Evolutionary conservation across 2,329 filamentous ascomycete genomes (phyloP), one percentile per base, ranked within the genome.

Genomic region (Emmonsiellopsis sp.): DNA sequence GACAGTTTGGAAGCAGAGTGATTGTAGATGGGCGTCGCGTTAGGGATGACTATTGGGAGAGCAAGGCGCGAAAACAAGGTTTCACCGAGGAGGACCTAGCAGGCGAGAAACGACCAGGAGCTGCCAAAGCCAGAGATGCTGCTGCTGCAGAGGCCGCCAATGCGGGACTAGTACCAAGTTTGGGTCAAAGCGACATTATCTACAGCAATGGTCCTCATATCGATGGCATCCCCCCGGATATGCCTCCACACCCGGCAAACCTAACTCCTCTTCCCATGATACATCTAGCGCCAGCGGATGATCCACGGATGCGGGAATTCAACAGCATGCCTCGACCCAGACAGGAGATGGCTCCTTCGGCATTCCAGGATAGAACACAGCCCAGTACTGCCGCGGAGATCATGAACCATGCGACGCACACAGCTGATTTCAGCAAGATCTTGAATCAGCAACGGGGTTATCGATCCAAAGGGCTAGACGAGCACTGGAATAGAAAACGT

Each of bases 1-100:
- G 93, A 43, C 93, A 98, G 69, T 98, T 98, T 70, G 93, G 93
- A 48, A 96, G 91, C 70, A 82, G 93, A 58, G 86, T 98, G 51
- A 93, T 98, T 59, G 83, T 87, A 37, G 88, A 91, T 64, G 93
- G 93, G 35, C 82, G 92, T 58, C 80, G 93, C 54, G 93, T 98
- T 42, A 85, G 93, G 49, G 93, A 98, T 71, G 93, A 98, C 68
- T 98, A 98, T 72, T 98, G 93, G 93, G 93, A 97, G 71, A 88
- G 86, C 65, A 97, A 97, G 72, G 93, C 93, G 7, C 81, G 87
- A 47, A 98, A 97, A 72, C 93, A 98, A 71, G 93, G 93, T 9
- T 98, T 98, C 67, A 98, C 93, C 1, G 93, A 98, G 69, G 90
- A 94, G 58, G 93, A 98, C 70, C 79, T 91, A 50, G 93, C 93